Percentiles rank a stretch among this genome's conserved stretches.
These are phyloP conservation scores for Aaosphaeria pasadenensis DNA, from an alignment of 2,329 filamentous ascomycete genomes.

Conservation along the genomic window DNA sequence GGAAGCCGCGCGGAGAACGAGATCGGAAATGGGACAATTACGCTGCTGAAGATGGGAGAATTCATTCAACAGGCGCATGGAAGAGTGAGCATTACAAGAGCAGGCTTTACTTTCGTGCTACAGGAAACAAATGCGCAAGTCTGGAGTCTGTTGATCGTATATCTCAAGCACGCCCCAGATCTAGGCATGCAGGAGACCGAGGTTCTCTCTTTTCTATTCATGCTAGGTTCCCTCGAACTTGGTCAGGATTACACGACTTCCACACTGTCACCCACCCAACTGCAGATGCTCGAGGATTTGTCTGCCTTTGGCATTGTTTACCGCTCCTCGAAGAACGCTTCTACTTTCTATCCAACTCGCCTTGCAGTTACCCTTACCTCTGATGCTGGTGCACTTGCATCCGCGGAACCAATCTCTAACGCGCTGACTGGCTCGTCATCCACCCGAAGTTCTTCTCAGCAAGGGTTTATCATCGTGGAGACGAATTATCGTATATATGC, in stretches of 20 bases:
- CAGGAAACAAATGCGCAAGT: constrained; percentile 97
- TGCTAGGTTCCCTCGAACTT: constrained; percentile 88
- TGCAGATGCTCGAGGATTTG: constrained; percentile 85
- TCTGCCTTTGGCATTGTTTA: constrained; percentile 93
- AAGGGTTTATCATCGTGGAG: constrained; percentile 91
- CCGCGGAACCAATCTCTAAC: constrained; percentile 44
- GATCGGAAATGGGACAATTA: constrained; percentile 66
- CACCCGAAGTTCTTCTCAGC: constrained; percentile 39
- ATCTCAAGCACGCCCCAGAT: constrained; percentile 73
- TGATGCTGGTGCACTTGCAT: constrained; percentile 69
- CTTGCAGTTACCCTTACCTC: constrained; percentile 89
- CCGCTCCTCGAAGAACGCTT: constrained; percentile 44
- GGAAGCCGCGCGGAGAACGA: constrained; percentile 46
- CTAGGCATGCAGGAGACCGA: constrained; percentile 84
- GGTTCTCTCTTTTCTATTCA: constrained; percentile 93
- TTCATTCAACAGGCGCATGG: constrained; percentile 65
- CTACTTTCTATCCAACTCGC: constrained; percentile 80
- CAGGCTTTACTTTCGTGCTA: constrained; percentile 89
- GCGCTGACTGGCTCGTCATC: constrained; percentile 59
- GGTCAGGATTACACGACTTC: constrained; percentile 87
- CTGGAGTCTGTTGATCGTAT: constrained; percentile 91
- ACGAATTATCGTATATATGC: constrained; percentile 98
- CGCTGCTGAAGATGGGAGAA: constrained; percentile 74
- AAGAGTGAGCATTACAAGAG: constrained; percentile 76
- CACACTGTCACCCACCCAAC: constrained; percentile 76